Percentiles rank a stretch among this genome's conserved stretches.
Evolutionary conservation across 176 grass and related monocot genomes (phyloP).

Genomic region (Raddia guianensis): DNA sequence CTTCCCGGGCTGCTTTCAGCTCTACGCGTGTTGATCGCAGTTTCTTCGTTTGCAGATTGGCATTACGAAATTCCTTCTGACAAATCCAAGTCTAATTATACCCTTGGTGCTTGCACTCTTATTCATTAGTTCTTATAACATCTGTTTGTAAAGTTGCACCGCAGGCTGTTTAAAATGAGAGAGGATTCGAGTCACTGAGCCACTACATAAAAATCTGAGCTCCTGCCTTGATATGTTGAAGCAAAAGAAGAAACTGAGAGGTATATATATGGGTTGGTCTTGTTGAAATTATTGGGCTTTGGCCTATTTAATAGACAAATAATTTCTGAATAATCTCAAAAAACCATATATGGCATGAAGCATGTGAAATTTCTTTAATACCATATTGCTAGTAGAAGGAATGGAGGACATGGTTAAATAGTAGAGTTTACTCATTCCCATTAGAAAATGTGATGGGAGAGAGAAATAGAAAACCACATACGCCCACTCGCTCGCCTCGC

Average conservation of each 20-base stretch:
- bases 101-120: conserved; percentile 14
- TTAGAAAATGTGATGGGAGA: too few species aligned
- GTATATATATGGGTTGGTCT: conserved; percentile 36
- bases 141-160: conserved; percentile 30
- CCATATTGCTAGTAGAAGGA: too few species aligned
- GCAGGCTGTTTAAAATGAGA: conserved; percentile 92
- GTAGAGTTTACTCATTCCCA: too few species aligned
- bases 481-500: too few species aligned
- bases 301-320: too few species aligned
- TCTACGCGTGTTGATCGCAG: not conserved
- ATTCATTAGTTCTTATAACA: conserved; percentile 34
- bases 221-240: conserved; percentile 68
- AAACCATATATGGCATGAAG: too few species aligned
- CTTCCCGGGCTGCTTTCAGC: too few species aligned
- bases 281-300: too few species aligned
- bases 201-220: conserved; percentile 79
- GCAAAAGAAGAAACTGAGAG: conserved; percentile 84
- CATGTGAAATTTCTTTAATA: too few species aligned
- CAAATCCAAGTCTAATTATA: conserved; percentile 2
- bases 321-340: too few species aligned
- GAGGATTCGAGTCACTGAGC: conserved; percentile 81
- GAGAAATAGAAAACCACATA: too few species aligned
- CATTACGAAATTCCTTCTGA: not conserved
- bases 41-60: conserved; percentile 85
- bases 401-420: too few species aligned